Evolutionary conservation across 257 asterid species (phyloP).

Genomic region (Ehretia macrophylla): DNA sequence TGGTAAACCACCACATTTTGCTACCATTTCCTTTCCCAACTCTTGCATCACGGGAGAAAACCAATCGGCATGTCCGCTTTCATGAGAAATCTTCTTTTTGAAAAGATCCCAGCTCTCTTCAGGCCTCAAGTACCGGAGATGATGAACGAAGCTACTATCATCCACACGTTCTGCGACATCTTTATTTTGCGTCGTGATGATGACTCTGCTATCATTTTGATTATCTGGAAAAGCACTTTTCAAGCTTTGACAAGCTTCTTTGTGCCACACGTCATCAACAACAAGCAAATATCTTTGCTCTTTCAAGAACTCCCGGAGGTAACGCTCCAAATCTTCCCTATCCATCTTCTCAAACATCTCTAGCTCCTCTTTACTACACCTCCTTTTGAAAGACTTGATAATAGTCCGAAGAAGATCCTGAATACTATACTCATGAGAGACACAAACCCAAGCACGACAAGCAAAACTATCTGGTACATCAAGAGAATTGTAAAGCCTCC

Average conservation of each 20-base stretch:
- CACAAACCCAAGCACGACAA: constrained; percentile 6
- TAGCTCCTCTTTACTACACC: background rate
- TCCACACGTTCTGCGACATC: constrained; percentile 9
- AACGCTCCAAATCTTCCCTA: background rate
- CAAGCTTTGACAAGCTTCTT: constrained; percentile 7
- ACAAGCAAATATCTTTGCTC: constrained; percentile 4
- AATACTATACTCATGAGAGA: constrained; percentile 7
- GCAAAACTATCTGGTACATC: background rate
- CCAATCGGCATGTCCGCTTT: background rate
- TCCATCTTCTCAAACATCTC: constrained; percentile 6
- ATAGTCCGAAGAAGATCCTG: constrained; percentile 1
- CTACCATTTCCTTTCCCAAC: constrained; percentile 1
- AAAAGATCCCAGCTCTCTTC: constrained; percentile 13
- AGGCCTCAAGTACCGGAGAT: background rate
- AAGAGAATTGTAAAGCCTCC: constrained; percentile 2
- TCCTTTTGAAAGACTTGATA: background rate
- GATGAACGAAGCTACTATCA: constrained; percentile 1
- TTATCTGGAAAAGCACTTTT: constrained; percentile 9
- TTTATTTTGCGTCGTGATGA: constrained; percentile 6
- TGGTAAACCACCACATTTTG: constrained; percentile 9
- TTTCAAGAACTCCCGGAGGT: background rate
- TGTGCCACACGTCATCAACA: constrained; percentile 5
- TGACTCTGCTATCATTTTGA: constrained; percentile 9
- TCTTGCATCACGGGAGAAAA: background rate
- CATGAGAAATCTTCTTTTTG: background rate